Percentiles rank a stretch among this genome's conserved stretches.
phyloP scores from a whole-genome alignment of 2,329 filamentous ascomycete genomes.

The Aspergillus jensenii region DNA sequence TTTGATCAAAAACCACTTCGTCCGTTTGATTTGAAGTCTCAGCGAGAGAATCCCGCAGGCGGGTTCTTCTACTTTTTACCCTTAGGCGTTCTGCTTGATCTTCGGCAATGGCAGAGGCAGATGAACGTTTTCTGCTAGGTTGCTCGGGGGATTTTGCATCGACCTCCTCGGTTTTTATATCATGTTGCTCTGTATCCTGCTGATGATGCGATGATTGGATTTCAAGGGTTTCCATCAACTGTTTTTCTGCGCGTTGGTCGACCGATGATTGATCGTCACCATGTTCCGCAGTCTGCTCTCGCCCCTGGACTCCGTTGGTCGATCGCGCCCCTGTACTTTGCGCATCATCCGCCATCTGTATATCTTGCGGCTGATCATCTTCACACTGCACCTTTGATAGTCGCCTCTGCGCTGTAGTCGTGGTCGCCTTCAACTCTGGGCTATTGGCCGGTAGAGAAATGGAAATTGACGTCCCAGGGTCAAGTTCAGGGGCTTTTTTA shows the following conservation, averaged over 20 bases:
- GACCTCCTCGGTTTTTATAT: constrained; percentile 25
- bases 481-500: constrained; percentile 26
- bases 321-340: constrained; percentile 12
- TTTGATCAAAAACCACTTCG: constrained; percentile 51
- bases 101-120: constrained; percentile 58
- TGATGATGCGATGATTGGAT: constrained; percentile 26
- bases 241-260: constrained; percentile 38
- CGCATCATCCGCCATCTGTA: constrained; percentile 17
- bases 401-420: constrained; percentile 15
- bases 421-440: constrained; percentile 22
- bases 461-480: constrained; percentile 41
- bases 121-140: constrained; percentile 59
- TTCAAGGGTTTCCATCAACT: constrained; percentile 38
- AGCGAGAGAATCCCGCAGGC: constrained; percentile 58
- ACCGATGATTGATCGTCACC: constrained; percentile 34
- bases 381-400: constrained; percentile 10
- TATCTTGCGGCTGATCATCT: constrained; percentile 16
- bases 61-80: constrained; percentile 60
- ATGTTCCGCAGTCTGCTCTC: constrained; percentile 17
- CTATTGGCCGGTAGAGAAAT: constrained; percentile 41
- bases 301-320: constrained; percentile 13
- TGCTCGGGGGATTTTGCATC: constrained; percentile 38
- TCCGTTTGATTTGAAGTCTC: constrained; percentile 48
- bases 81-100: constrained; percentile 58
- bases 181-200: constrained; percentile 22